A percentile compares a stretch with the other conserved stretches of the same genome.
Conservation (phyloP, 352 stramenopile species). For the Pythium rhizo-oryzae region DNA sequence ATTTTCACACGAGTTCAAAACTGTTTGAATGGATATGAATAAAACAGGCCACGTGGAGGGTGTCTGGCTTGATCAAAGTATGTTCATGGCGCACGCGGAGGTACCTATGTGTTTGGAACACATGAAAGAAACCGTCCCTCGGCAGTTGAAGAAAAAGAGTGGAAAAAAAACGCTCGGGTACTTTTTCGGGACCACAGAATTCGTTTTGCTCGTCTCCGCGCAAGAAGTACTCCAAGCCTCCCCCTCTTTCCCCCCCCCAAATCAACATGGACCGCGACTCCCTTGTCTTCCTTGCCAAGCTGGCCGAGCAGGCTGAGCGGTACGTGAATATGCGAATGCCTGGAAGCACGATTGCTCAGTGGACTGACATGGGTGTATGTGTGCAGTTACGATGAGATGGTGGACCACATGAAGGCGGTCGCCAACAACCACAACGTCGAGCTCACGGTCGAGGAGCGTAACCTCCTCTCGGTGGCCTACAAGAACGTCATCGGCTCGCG, state of each 20-base stretch:
- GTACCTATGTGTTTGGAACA: conserved; percentile 27
- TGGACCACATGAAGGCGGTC: conserved; percentile 98
- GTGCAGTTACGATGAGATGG: conserved; percentile 91
- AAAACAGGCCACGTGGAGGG: neutral
- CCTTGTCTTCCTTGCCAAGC: conserved; percentile 82
- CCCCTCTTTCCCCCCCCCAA: conserved; percentile 7
- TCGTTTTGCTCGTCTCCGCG: conserved; percentile 51
- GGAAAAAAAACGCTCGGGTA: conserved; percentile 33
- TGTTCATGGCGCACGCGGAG: neutral
- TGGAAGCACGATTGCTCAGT: neutral
- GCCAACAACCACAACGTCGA: conserved; percentile 95
- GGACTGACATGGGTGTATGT: neutral
- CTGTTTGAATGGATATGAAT: conserved; percentile 1
- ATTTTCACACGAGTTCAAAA: conserved; percentile 13
- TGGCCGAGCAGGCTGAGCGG: conserved; percentile 81
- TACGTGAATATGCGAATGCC: conserved; percentile 30
- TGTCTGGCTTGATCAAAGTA: conserved; percentile 14
- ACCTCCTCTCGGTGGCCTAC: conserved; percentile 94
- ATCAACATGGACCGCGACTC: conserved; percentile 74
- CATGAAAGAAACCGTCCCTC: conserved; percentile 13
- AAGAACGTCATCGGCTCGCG: conserved; percentile 99
- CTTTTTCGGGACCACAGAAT: conserved; percentile 57
- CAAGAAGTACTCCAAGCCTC: conserved; percentile 32
- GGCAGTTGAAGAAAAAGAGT: conserved; percentile 35
- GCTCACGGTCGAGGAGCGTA: conserved; percentile 99